Percentiles rank a stretch among this genome's conserved stretches.
phyloP scores from a whole-genome alignment of 2,329 filamentous ascomycete species.

The Ceratocystis smalleyi region DNA sequence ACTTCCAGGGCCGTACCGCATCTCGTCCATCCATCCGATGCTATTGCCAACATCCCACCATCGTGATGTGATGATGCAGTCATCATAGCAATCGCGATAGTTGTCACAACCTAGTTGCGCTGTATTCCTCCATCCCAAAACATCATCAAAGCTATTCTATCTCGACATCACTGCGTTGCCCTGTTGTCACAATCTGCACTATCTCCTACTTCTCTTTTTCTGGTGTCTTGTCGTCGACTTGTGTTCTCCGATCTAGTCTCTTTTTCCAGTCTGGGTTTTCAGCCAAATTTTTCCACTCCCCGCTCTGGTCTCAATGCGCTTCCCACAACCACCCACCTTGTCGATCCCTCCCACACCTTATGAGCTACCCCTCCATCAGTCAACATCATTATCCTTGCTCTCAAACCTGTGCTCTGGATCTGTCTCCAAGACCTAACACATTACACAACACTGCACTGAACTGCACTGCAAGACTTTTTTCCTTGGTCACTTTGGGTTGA shows the following conservation, averaged over 20 bases:
- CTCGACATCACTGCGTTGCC: background rate
- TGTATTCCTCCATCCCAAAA: background rate
- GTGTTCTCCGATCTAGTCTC: background rate
- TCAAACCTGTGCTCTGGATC: conserved; percentile 4
- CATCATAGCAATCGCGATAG: background rate
- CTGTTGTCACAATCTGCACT: no score
- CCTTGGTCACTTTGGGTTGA: background rate
- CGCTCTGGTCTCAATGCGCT: conserved; percentile 15
- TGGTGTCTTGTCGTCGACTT: background rate
- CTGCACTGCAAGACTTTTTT: background rate
- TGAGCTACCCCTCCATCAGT: conserved; percentile 14
- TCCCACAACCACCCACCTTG: conserved; percentile 10
- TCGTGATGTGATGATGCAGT: conserved; percentile 11
- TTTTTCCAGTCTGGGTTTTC: background rate
- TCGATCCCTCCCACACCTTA: conserved; percentile 14
- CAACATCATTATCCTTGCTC: conserved; percentile 13
- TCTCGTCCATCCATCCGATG: conserved; percentile 1
- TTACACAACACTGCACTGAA: background rate
- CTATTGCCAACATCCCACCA: conserved; percentile 5
- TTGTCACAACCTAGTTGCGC: background rate
- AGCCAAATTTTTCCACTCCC: conserved; percentile 16
- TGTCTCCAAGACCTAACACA: background rate
- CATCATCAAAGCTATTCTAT: background rate
- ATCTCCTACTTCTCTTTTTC: background rate
- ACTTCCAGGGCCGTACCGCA: background rate